Evolutionary conservation across 2,329 filamentous ascomycete genomes (phyloP).

Genomic region (Exophiala calicioides): DNA sequence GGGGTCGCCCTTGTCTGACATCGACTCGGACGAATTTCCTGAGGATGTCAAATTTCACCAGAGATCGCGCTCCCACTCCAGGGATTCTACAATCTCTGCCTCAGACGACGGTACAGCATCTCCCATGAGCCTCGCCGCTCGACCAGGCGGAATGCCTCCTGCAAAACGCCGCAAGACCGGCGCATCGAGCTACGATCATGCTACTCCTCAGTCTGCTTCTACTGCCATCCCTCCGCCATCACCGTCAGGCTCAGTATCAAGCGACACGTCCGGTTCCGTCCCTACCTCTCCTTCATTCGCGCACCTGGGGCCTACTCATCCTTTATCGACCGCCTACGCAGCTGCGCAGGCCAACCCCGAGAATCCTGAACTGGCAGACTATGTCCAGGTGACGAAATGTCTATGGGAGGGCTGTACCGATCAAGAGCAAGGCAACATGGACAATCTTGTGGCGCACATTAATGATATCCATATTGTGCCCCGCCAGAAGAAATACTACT

Average conservation of each 20-base stretch:
- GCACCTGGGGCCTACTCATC: constrained; percentile 50
- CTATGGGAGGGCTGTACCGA: constrained; percentile 74
- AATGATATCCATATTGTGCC: constrained; percentile 93
- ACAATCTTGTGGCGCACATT: constrained; percentile 76
- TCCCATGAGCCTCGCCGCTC: constrained; percentile 26
- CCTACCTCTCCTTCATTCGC: constrained; percentile 69
- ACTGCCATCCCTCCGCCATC: constrained; percentile 40
- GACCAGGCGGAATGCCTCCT: constrained; percentile 43
- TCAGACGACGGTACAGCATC: constrained; percentile 32
- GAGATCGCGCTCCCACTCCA: constrained; percentile 47
- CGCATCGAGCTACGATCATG: constrained; percentile 47
- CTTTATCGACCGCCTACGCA: constrained; percentile 31
- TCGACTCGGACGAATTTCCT: constrained; percentile 63
- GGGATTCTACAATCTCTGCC: constrained; percentile 37
- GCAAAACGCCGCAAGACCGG: constrained; percentile 52
- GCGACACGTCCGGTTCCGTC: constrained; percentile 84
- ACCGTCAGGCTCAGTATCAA: constrained; percentile 73
- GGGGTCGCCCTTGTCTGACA: constrained; percentile 64
- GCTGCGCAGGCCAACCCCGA: constrained; percentile 37
- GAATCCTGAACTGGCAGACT: constrained; percentile 30
- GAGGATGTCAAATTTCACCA: constrained; percentile 58
- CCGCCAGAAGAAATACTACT: constrained; percentile 95
- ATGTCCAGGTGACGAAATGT: constrained; percentile 69
- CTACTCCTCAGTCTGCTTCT: constrained; percentile 50
- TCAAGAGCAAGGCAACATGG: constrained; percentile 76